Conservation (phyloP, 257 asterid genomes). For the Petrea volubilis region DNA sequence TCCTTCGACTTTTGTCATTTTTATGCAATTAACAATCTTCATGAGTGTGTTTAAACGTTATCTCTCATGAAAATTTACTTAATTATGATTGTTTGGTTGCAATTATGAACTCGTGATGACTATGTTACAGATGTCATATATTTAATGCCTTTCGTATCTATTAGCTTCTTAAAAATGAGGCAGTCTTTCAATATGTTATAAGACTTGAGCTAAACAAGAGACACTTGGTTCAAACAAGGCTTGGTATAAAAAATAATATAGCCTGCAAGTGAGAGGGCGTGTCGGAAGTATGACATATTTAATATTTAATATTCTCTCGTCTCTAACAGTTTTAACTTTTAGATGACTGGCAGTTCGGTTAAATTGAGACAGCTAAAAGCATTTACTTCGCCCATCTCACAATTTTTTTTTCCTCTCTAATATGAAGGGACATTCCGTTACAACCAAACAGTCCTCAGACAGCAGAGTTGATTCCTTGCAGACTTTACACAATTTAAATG, state of each 20-base stretch:
- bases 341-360: background rate
- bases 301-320: no score
- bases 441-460: slow-evolving; percentile 51
- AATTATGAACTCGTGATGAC: background rate
- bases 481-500: slow-evolving; percentile 84
- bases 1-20: background rate
- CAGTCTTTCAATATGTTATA: no score
- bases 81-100: background rate
- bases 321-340: no score
- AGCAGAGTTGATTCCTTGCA: slow-evolving; percentile 64
- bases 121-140: no score
- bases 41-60: background rate
- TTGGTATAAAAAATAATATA: no score
- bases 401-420: background rate
- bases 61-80: background rate
- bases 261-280: no score
- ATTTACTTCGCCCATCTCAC: background rate
- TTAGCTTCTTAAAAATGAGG: no score
- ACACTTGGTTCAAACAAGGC: no score
- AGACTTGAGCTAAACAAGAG: no score
- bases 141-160: no score
- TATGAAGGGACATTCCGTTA: slow-evolving; percentile 75
- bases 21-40: background rate
- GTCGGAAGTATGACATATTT: no score
- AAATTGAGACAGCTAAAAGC: background rate